Conservation (phyloP, 2,329 filamentous ascomycete species). For the Tolypocladium tundrense region DNA sequence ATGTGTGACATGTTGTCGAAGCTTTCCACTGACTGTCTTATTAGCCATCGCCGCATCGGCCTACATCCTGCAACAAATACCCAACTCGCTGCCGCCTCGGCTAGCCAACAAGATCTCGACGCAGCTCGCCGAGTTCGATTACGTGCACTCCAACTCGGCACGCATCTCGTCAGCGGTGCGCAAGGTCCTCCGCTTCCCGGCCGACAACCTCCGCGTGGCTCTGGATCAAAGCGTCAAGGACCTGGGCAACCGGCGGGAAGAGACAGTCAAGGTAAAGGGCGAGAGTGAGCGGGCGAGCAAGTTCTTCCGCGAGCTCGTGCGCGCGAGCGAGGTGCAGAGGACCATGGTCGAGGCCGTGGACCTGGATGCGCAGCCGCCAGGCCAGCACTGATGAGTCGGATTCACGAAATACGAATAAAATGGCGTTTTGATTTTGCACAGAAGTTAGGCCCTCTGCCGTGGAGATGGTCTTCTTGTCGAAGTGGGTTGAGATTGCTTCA, state of each 20-base stretch:
- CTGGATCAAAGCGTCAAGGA: constrained; percentile 81
- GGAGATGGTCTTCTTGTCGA: not conserved
- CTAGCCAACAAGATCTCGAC: constrained; percentile 75
- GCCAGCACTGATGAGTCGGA: constrained; percentile 14
- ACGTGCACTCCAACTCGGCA: constrained; percentile 77
- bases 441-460: not conserved
- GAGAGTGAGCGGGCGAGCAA: constrained; percentile 83
- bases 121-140: constrained; percentile 75
- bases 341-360: constrained; percentile 40
- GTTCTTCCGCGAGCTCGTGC: constrained; percentile 81
- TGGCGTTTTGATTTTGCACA: not conserved
- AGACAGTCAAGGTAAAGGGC: constrained; percentile 68
- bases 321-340: constrained; percentile 47
- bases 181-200: constrained; percentile 78
- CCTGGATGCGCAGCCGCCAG: constrained; percentile 40
- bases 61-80: constrained; percentile 80
- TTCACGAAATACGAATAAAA: not conserved
- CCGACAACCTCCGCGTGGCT: constrained; percentile 73
- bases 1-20: not conserved
- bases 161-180: constrained; percentile 81
- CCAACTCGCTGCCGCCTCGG: constrained; percentile 76
- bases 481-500: not conserved
- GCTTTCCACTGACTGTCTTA: constrained; percentile 4
- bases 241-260: constrained; percentile 65
- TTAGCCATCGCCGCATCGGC: constrained; percentile 63